Evolutionary conservation across 2,329 filamentous ascomycete species (phyloP).

Genomic region (Ceratocystis alfenasii): DNA sequence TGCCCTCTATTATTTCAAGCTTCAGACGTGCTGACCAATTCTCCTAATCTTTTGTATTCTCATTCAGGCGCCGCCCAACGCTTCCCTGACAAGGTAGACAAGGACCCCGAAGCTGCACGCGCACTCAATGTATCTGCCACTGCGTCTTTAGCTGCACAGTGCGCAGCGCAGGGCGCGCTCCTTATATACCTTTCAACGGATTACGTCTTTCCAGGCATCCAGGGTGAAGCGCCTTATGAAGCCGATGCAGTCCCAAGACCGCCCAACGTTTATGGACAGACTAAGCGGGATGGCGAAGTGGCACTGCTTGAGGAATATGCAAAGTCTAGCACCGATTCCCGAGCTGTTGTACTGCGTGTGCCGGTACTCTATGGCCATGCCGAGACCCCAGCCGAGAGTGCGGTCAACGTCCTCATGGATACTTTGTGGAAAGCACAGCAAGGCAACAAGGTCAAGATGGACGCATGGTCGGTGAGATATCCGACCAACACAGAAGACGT

Average conservation of each 20-base stretch:
- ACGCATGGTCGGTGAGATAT: constrained; percentile 74
- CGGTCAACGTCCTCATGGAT: constrained; percentile 71
- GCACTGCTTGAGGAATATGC: constrained; percentile 54
- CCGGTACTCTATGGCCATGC: constrained; percentile 76
- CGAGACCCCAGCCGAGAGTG: constrained; percentile 59
- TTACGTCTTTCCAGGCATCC: constrained; percentile 62
- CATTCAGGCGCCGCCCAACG: constrained; percentile 66
- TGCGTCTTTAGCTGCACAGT: constrained; percentile 51
- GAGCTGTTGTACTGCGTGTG: constrained; percentile 62
- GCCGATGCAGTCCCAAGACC: constrained; percentile 50
- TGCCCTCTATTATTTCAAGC: not conserved
- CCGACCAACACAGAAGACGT: constrained; percentile 86
- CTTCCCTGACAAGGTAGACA: constrained; percentile 74
- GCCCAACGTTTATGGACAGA: constrained; percentile 62
- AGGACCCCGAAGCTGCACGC: constrained; percentile 62
- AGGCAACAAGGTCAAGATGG: constrained; percentile 57
- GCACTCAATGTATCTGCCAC: constrained; percentile 65
- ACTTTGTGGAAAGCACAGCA: constrained; percentile 60
- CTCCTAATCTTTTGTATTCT: constrained; percentile 8
- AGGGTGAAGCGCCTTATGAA: constrained; percentile 76
- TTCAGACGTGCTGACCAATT: constrained; percentile 1
- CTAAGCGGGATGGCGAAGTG: constrained; percentile 47
- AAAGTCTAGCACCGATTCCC: constrained; percentile 38
- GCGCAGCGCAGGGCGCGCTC: constrained; percentile 47
- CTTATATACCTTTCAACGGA: constrained; percentile 73